Evolutionary conservation across 2,329 filamentous ascomycete genomes (phyloP), one percentile per base, ranked within the genome.

Genomic region (Cytospora schulzeri): DNA sequence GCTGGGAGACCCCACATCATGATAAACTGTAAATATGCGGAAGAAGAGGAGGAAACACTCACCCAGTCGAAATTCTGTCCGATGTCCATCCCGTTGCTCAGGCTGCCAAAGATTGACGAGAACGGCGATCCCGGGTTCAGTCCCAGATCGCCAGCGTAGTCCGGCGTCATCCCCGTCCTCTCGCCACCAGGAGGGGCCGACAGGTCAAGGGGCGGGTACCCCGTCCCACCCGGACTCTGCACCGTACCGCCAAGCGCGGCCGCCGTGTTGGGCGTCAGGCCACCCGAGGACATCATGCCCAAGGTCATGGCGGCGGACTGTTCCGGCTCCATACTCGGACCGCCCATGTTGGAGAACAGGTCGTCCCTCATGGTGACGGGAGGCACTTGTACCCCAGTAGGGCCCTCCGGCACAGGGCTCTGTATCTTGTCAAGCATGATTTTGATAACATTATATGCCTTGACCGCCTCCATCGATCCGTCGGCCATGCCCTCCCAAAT

Each of bases 401-500:
- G 48, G 8, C 51, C 33, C n/a, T 50, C 62, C 12, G 68, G 65
- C 26, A 74, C 75, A 12, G 83, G 80, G 63, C 78, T 79, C 70
- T 84, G 88, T 61, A 97, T 82, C 75, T 95, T 95, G 35, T 88
- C 83, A 53, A 98, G 78, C 85, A 98, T 93, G 59, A 97, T 88
- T 26, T 88, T 88, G n/a, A 98, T 80, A 28, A 94, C 84, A 51
- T 87, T 87, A 50, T 87, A 87, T 1, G 92, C 94, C 78, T 98
- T 98, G 79, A 89, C 93, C 0, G 93, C 92, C 70, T 98, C 94
- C 78, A 97, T 90, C 1, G 91, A 95, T 28, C 88, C 83, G 62
- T 95, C 89, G 3, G 88, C 85, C 14, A 93, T 81, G 12, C 86
- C 87, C 57, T 90, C 88, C 93, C 93, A 98, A 63, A 98, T 95